Conservation (phyloP, 148 eudicot genomes). For the Camellia lanceoleosa region DNA sequence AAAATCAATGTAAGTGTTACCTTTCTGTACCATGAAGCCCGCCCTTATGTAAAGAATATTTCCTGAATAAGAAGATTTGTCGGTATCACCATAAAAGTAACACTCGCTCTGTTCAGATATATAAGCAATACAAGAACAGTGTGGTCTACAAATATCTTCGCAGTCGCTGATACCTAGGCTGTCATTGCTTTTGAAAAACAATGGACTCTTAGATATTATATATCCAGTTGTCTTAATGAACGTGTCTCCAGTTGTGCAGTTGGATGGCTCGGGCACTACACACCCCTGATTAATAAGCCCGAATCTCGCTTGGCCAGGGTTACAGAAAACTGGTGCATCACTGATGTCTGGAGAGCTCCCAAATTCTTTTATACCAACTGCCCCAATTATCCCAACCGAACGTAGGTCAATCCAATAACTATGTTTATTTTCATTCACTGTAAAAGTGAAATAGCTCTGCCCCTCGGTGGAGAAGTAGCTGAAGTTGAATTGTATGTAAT, state of each 20-base stretch:
- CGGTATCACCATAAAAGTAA: fast-evolving
- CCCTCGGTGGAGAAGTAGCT: neutral
- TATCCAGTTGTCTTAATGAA: neutral
- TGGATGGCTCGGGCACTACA: neutral
- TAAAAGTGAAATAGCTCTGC: neutral
- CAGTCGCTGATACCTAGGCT: neutral
- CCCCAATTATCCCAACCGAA: neutral
- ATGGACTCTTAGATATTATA: no score
- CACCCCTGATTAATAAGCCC: neutral
- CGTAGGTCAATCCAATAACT: neutral
- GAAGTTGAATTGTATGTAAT: neutral
- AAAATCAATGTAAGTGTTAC: no score
- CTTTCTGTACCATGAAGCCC: no score
- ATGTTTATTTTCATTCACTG: no score
- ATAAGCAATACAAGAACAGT: neutral
- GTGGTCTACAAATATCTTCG: neutral
- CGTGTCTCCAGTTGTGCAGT: neutral
- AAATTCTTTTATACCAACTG: no score
- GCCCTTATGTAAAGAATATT: no score
- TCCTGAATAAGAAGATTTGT: fast-evolving
- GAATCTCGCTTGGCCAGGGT: neutral
- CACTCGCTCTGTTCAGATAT: neutral
- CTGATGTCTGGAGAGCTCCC: no score
- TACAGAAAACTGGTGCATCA: neutral
- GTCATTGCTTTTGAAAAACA: no score